phyloP scores from a whole-genome alignment of 1,284 basidiomycete species.

The Golubevia pallescens region DNA sequence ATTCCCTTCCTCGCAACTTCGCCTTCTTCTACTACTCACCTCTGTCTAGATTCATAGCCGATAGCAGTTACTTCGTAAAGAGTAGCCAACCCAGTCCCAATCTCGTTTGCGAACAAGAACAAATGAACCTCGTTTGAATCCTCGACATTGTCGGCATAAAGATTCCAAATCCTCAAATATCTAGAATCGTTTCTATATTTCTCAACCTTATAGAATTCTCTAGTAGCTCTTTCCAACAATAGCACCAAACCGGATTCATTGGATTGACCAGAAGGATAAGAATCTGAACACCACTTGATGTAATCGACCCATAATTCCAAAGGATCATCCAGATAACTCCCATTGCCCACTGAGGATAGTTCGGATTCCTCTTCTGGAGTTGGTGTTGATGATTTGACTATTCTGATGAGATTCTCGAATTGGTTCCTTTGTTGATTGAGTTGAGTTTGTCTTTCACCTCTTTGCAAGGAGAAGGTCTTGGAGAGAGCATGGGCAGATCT shows the following conservation, averaged over 20 bases:
- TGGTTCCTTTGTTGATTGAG: constrained; percentile 36
- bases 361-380: background rate
- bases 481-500: constrained; percentile 70
- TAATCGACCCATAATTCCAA: constrained; percentile 67
- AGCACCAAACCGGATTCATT: constrained; percentile 72
- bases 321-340: constrained; percentile 37
- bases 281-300: constrained; percentile 74
- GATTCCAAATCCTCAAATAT: constrained; percentile 86
- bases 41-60: constrained; percentile 74
- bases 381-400: background rate
- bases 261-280: constrained; percentile 71
- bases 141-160: constrained; percentile 68
- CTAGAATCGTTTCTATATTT: constrained; percentile 84
- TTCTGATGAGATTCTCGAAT: constrained; percentile 32
- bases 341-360: constrained; percentile 18
- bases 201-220: constrained; percentile 78
- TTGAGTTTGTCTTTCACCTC: constrained; percentile 41
- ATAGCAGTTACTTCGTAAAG: constrained; percentile 86
- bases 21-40: constrained; percentile 69
- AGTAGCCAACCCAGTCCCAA: constrained; percentile 77
- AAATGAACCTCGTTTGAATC: constrained; percentile 46
- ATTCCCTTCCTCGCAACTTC: too few relatives aligned
- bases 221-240: constrained; percentile 76
- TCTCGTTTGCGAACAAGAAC: constrained; percentile 77
- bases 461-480: constrained; percentile 50